Percentiles rank a stretch among this genome's conserved stretches.
Conservation (phyloP, 805 yeast genomes). For the Nakazawaea laoshanensis region DNA sequence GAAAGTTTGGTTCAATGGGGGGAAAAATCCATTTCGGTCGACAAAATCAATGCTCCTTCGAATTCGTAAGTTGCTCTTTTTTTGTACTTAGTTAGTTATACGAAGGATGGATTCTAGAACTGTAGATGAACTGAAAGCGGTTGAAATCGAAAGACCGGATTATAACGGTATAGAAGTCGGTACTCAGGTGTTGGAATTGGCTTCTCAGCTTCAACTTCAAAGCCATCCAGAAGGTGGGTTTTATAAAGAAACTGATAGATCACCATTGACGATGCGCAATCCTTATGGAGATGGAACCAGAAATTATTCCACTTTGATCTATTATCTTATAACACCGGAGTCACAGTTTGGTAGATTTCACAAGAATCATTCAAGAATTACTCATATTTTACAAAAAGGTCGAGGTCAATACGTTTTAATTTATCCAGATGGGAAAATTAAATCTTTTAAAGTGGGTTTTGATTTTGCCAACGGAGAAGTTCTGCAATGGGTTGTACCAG, state of each 20-base stretch:
- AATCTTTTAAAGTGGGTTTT: slow-evolving; percentile 46
- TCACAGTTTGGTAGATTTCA: slow-evolving; percentile 45
- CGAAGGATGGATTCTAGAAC: slow-evolving; percentile 11
- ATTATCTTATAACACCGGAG: slow-evolving; percentile 42
- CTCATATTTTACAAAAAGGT: slow-evolving; percentile 48
- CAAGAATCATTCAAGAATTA: slow-evolving; percentile 40
- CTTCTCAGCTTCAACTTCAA: slow-evolving; percentile 25
- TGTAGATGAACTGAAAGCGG: slow-evolving; percentile 15
- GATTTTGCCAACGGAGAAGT: slow-evolving; percentile 37
- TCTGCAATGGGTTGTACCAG: slow-evolving; percentile 58
- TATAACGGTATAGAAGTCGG: slow-evolving; percentile 16
- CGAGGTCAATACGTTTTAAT: slow-evolving; percentile 47
- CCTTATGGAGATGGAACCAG: slow-evolving; percentile 30
- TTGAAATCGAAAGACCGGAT: slow-evolving; percentile 16
- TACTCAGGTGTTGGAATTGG: slow-evolving; percentile 20
- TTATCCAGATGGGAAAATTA: slow-evolving; percentile 40
- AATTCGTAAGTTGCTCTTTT: slow-evolving; percentile 24
- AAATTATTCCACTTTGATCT: slow-evolving; percentile 41
- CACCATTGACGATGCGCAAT: slow-evolving; percentile 31
- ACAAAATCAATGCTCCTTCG: slow-evolving; percentile 48
- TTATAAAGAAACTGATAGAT: slow-evolving; percentile 47
- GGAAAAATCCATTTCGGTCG: slow-evolving; percentile 37
- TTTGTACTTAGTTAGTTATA: background rate
- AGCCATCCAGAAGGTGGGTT: slow-evolving; percentile 52
- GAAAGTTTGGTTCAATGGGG: slow-evolving; percentile 57